Evolutionary conservation across 208 protist genomes (phyloP).

Genomic region (Wallacemonas sp.): DNA sequence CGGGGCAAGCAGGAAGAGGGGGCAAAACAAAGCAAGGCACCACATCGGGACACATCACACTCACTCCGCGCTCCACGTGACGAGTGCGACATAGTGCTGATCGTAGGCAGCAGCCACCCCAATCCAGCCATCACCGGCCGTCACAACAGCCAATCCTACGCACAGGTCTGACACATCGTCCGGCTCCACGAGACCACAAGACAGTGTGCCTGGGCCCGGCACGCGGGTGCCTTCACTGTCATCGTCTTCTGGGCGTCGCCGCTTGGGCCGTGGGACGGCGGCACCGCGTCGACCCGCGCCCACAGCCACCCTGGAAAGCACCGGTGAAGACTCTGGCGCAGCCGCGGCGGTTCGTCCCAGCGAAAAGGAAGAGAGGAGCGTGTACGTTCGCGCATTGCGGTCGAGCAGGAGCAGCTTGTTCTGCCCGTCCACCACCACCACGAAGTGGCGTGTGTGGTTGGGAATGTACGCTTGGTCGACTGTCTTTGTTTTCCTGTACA

Average conservation of each 20-base stretch:
- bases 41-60: not conserved
- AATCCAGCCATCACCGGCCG: conserved; percentile 22
- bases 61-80: conserved; percentile 36
- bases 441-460: conserved; percentile 31
- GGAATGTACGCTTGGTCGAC: conserved; percentile 11
- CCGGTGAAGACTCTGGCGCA: no score
- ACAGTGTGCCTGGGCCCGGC: not conserved
- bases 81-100: conserved; percentile 35
- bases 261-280: no score
- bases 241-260: no score
- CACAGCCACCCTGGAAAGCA: no score
- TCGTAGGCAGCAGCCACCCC: conserved; percentile 46
- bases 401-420: conserved; percentile 35
- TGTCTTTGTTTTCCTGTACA: conserved; percentile 9
- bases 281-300: no score
- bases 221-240: not conserved
- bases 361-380: not conserved
- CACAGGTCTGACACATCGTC: conserved; percentile 30
- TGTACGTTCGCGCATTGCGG: conserved; percentile 12
- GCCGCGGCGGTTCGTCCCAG: not conserved
- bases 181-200: conserved; percentile 10
- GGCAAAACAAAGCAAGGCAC: conserved; percentile 19
- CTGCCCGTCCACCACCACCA: conserved; percentile 25
- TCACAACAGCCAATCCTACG: conserved; percentile 32
- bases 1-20: conserved; percentile 6